These are phyloP conservation scores for Trypanosoma caninum DNA, from an alignment of 208 protist species.

Conservation along the genomic window DNA sequence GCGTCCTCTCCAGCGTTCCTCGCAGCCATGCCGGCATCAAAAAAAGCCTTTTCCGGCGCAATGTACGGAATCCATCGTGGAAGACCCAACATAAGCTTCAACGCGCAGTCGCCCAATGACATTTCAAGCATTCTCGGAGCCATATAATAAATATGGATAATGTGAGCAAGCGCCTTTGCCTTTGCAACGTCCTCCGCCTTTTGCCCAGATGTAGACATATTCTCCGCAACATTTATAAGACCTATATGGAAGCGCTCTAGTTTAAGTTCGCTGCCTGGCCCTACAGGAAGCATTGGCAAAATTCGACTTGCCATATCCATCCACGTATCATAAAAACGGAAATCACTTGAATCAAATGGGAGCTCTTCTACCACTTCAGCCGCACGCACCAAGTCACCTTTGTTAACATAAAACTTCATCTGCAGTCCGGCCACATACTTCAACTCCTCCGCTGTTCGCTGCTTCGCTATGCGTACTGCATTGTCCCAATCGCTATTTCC, in stretches of 20 bases:
- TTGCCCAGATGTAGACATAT: constrained; percentile 79
- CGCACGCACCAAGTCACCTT: constrained; percentile 48
- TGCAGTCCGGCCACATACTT: constrained; percentile 69
- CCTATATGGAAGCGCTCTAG: constrained; percentile 53
- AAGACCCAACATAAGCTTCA: constrained; percentile 88
- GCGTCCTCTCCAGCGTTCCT: constrained; percentile 52
- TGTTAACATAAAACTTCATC: constrained; percentile 71
- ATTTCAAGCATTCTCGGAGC: constrained; percentile 59
- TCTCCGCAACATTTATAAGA: constrained; percentile 65
- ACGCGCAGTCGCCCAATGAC: constrained; percentile 63
- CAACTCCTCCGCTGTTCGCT: constrained; percentile 55
- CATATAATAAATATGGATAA: constrained; percentile 86
- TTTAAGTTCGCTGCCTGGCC: constrained; percentile 29
- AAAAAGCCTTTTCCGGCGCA: constrained; percentile 95
- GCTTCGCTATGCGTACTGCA: constrained; percentile 73
- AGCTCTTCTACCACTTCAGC: constrained; percentile 64
- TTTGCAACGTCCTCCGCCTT: constrained; percentile 74
- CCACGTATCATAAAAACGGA: constrained; percentile 89
- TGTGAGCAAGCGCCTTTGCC: constrained; percentile 57
- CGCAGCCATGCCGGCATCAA: constrained; percentile 93
- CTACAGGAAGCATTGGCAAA: constrained; percentile 38
- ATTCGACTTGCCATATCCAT: constrained; percentile 58
- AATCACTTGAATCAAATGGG: constrained; percentile 75
- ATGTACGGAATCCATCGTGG: constrained; percentile 90
- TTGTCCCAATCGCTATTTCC: constrained; percentile 77